Conservation (phyloP, 2,329 filamentous ascomycete genomes). For the Colletotrichum cereale region DNA sequence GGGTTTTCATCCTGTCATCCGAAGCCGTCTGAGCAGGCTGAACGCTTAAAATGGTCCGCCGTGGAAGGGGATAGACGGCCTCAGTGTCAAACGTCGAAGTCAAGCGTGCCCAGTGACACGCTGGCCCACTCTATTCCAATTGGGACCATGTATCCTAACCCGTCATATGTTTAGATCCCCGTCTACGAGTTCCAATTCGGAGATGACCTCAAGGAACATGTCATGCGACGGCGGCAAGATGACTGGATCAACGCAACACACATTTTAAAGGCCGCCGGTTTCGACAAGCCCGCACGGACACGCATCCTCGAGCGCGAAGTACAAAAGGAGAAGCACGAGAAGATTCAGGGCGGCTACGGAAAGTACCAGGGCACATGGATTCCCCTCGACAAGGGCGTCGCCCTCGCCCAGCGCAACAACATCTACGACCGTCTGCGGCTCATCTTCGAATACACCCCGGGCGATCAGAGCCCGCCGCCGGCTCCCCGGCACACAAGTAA, state of each 20-base stretch:
- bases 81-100: slow-evolving; percentile 24
- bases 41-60: slow-evolving; percentile 7
- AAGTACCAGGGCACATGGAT: slow-evolving; percentile 99
- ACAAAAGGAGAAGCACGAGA: slow-evolving; percentile 96
- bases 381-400: slow-evolving; percentile 83
- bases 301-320: slow-evolving; percentile 96
- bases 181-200: slow-evolving; percentile 95
- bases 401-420: slow-evolving; percentile 88
- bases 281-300: slow-evolving; percentile 95
- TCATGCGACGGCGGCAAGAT: slow-evolving; percentile 93
- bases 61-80: slow-evolving; percentile 27
- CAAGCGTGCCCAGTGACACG: background rate
- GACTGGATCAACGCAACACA: slow-evolving; percentile 99
- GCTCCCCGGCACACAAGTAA: slow-evolving; percentile 94
- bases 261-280: slow-evolving; percentile 95
- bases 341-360: slow-evolving; percentile 97
- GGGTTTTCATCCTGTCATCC: background rate
- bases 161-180: slow-evolving; percentile 74
- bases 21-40: background rate
- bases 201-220: slow-evolving; percentile 82
- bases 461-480: slow-evolving; percentile 89
- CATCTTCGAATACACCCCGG: slow-evolving; percentile 91
- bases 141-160: slow-evolving; percentile 3
- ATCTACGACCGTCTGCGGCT: slow-evolving; percentile 84
- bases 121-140: background rate